phyloP scores from a whole-genome alignment of 495 filamentous ascomycete genomes.

The Daldinia bambusicola region DNA sequence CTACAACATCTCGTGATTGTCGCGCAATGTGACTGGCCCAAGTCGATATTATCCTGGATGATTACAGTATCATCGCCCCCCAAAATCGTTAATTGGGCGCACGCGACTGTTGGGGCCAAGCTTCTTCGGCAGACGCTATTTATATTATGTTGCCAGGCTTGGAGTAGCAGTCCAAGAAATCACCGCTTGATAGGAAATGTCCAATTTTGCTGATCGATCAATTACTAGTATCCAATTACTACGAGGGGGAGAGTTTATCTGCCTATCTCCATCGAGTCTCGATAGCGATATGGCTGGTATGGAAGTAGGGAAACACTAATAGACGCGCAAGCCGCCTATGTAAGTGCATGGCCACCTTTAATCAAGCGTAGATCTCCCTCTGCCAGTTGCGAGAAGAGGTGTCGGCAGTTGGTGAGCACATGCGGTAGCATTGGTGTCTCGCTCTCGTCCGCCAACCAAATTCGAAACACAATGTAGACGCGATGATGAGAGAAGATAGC shows the following conservation, averaged over 20 bases:
- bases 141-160: conserved; percentile 28
- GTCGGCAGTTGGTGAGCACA: conserved; percentile 42
- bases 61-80: conserved; percentile 39
- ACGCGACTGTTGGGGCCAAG: conserved; percentile 43
- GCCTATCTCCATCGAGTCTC: conserved; percentile 32
- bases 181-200: conserved; percentile 35
- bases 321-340: conserved; percentile 40
- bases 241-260: conserved; percentile 13
- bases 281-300: conserved; percentile 16
- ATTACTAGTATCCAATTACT: conserved; percentile 12
- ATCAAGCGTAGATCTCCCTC: conserved; percentile 29
- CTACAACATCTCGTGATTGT: conserved; percentile 37
- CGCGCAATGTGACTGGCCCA: conserved; percentile 43
- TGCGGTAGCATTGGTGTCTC: conserved; percentile 43
- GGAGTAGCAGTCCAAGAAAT: conserved; percentile 8
- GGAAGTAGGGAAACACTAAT: conserved; percentile 2
- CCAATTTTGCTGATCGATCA: conserved; percentile 31
- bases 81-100: conserved; percentile 32
- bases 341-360: conserved; percentile 18
- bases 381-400: conserved; percentile 28
- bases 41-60: conserved; percentile 43
- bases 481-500: conserved; percentile 36
- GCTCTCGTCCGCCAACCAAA: conserved; percentile 41
- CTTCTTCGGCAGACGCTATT: conserved; percentile 42
- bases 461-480: conserved; percentile 34